Percentiles rank a stretch among this genome's conserved stretches.
Conservation (phyloP, 2,329 filamentous ascomycete genomes). For the Curvularia sp. region DNA sequence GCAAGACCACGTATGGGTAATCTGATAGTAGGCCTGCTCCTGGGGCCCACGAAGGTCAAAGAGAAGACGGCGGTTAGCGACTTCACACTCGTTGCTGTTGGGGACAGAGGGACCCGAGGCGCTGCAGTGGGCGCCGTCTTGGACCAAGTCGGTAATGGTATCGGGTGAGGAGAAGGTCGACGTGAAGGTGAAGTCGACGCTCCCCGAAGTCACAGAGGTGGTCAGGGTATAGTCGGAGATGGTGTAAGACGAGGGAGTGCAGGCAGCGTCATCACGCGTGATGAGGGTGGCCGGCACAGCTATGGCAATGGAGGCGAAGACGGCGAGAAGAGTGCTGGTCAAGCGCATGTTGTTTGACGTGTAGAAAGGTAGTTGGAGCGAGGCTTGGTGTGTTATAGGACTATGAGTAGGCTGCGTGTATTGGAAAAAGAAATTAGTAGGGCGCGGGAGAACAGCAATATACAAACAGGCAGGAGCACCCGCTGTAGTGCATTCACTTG, state of each 20-base stretch:
- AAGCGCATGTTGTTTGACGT: not conserved
- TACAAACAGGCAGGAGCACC: not conserved
- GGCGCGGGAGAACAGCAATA: not conserved
- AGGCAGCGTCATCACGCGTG: constrained; percentile 20
- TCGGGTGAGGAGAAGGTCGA: constrained; percentile 23
- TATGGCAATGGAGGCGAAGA: constrained; percentile 32
- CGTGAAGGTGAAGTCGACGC: constrained; percentile 37
- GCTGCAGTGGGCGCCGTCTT: constrained; percentile 27
- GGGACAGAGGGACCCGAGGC: constrained; percentile 25
- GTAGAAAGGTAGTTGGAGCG: no score
- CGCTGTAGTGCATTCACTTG: not conserved
- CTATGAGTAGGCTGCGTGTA: not conserved
- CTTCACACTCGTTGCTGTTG: constrained; percentile 31
- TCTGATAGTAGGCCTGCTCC: constrained; percentile 31
- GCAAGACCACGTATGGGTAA: constrained; percentile 41
- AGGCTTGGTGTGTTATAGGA: not conserved
- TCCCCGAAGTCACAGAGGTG: constrained; percentile 18
- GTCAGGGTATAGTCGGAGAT: constrained; percentile 33
- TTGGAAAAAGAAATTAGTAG: not conserved
- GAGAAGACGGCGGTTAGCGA: constrained; percentile 24
- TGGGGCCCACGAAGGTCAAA: constrained; percentile 32
- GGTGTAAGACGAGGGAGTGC: constrained; percentile 36
- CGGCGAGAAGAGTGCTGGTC: constrained; percentile 8
- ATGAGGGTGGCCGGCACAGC: constrained; percentile 23
- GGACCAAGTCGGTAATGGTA: constrained; percentile 28